Percentiles rank a stretch among this genome's conserved stretches.
Conservation (phyloP, 106 monocot species). For the Allium fistulosum region DNA sequence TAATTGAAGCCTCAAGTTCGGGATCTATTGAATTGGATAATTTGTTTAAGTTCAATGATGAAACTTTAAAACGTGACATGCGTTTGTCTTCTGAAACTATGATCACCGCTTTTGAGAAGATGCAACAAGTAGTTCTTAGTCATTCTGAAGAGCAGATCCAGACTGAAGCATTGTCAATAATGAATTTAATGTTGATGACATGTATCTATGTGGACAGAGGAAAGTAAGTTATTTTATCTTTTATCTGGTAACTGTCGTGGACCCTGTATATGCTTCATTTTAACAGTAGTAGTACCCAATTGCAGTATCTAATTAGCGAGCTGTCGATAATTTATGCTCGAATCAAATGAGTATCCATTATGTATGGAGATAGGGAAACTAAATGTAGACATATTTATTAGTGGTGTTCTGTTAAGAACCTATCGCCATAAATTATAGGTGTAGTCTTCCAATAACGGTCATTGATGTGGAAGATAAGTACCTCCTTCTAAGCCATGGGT, state of each 20-base stretch:
- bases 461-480: too few species aligned
- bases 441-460: too few species aligned
- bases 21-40: conserved; percentile 15
- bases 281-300: too few species aligned
- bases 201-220: conserved; percentile 31
- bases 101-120: conserved; percentile 22
- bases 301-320: too few species aligned
- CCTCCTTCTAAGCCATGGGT: too few species aligned
- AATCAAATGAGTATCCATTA: too few species aligned
- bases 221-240: conserved; percentile 30
- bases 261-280: too few species aligned
- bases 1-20: conserved; percentile 5
- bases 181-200: conserved; percentile 49
- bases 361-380: too few species aligned
- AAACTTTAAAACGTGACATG: conserved; percentile 2
- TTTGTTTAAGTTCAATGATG: conserved; percentile 6
- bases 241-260: not conserved
- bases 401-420: too few species aligned
- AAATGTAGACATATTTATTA: too few species aligned
- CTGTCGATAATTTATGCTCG: too few species aligned
- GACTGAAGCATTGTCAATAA: conserved; percentile 38
- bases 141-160: conserved; percentile 19
- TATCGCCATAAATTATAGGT: too few species aligned
- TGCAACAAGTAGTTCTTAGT: conserved; percentile 21
- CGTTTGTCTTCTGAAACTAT: conserved; percentile 26